phyloP scores from a whole-genome alignment of 1,284 basidiomycete species.

The Tilletia caries region DNA sequence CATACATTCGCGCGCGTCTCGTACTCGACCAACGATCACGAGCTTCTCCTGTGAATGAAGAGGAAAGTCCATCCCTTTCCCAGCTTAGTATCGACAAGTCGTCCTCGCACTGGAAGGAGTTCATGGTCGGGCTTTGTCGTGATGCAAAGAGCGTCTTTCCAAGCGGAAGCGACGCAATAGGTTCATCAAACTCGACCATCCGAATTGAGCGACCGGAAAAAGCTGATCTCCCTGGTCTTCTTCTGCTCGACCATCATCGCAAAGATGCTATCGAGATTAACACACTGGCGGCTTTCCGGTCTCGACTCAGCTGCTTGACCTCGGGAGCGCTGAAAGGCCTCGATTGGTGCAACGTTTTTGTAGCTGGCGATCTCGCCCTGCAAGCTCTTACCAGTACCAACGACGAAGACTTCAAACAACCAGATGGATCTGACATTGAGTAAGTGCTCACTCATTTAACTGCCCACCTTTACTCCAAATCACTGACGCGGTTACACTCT shows the following conservation, averaged over 20 bases:
- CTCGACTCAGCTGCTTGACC: slow-evolving; percentile 8
- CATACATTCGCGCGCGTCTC: neutral
- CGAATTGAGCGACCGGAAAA: neutral
- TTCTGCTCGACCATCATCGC: slow-evolving; percentile 13
- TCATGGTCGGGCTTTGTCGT: slow-evolving; percentile 14
- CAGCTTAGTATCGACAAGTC: neutral
- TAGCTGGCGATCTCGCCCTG: slow-evolving; percentile 8
- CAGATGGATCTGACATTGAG: slow-evolving; percentile 6
- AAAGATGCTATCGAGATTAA: slow-evolving; percentile 7
- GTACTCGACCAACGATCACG: neutral
- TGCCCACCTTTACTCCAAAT: too few relatives aligned
- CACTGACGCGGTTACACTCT: too few relatives aligned
- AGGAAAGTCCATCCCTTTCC: too few relatives aligned
- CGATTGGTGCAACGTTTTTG: slow-evolving; percentile 13
- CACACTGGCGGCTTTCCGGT: slow-evolving; percentile 1
- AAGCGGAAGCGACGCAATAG: neutral
- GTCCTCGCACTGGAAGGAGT: slow-evolving; percentile 12
- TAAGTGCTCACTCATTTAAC: slow-evolving; percentile 9
- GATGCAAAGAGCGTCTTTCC: slow-evolving; percentile 10
- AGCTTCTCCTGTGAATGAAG: neutral
- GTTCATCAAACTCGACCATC: neutral
- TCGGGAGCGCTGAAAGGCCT: slow-evolving; percentile 3
- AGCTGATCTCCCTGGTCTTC: slow-evolving; percentile 1
- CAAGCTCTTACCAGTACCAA: slow-evolving; percentile 8
- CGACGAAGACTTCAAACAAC: slow-evolving; percentile 2